phyloP scores from a whole-genome alignment of 306 rosid genomes.

The Oxytropis ochrocephala region DNA sequence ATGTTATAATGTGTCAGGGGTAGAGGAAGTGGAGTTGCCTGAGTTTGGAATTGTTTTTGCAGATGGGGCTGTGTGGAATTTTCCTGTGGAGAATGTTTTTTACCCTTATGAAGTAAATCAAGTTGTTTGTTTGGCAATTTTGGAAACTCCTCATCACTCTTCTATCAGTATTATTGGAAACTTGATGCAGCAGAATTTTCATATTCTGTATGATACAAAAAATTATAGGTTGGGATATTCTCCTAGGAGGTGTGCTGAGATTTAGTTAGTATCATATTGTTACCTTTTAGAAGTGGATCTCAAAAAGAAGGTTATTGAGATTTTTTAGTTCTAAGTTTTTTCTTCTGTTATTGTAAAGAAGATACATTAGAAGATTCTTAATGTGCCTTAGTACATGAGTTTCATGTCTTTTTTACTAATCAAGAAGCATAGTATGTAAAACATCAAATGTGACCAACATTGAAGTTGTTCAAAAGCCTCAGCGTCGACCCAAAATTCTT shows the following conservation, averaged over 20 bases:
- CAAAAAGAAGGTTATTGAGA: neutral
- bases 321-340: neutral
- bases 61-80: constrained; percentile 78
- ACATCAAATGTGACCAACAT: too few species aligned
- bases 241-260: constrained; percentile 63
- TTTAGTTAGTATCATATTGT: constrained; percentile 16
- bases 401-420: too few species aligned
- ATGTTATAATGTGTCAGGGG: constrained; percentile 68
- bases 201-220: constrained; percentile 58
- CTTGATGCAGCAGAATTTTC: constrained; percentile 76
- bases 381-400: too few species aligned
- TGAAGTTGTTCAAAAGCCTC: too few species aligned
- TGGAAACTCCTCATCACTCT: constrained; percentile 40
- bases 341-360: too few species aligned
- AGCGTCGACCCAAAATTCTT: too few species aligned
- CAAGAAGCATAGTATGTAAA: too few species aligned
- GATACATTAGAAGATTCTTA: too few species aligned
- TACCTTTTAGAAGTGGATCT: neutral
- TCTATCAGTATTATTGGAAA: constrained; percentile 72
- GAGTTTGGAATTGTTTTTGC: constrained; percentile 52
- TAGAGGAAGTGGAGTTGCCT: constrained; percentile 47
- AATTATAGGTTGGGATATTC: constrained; percentile 63
- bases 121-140: constrained; percentile 59
- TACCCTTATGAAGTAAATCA: constrained; percentile 45
- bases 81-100: constrained; percentile 65